Conservation (phyloP, 306 rosid genomes). For the Vigna nakashimae region DNA sequence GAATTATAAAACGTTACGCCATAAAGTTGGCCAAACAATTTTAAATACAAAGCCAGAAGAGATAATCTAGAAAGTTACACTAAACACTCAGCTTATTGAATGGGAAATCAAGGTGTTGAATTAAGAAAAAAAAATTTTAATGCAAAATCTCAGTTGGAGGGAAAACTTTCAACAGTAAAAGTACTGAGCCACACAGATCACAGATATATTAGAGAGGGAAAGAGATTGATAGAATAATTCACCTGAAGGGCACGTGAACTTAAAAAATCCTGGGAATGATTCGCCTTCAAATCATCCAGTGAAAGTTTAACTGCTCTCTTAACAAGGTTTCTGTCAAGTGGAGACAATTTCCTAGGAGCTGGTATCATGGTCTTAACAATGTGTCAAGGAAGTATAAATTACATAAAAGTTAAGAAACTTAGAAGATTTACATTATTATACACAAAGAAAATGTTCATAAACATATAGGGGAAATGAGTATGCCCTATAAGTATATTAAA, state of each 20-base stretch:
- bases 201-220: background rate
- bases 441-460: constrained; percentile 24
- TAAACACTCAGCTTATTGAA: constrained; percentile 6
- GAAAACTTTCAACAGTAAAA: constrained; percentile 8
- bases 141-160: background rate
- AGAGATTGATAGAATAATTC: constrained; percentile 24
- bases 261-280: constrained; percentile 72
- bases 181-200: background rate
- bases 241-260: constrained; percentile 88
- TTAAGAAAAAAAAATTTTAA: constrained; percentile 18
- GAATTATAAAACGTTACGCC: background rate
- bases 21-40: constrained; percentile 10
- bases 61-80: constrained; percentile 24
- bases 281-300: constrained; percentile 83
- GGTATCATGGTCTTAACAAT: constrained; percentile 50
- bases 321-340: constrained; percentile 59
- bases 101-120: constrained; percentile 12
- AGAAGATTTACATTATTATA: constrained; percentile 6
- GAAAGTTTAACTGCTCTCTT: constrained; percentile 73
- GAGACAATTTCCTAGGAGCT: constrained; percentile 56
- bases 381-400: constrained; percentile 70
- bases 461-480: constrained; percentile 14
- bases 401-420: constrained; percentile 8
- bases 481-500: background rate
- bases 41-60: background rate